Base-by-base conservation (phyloP, 1,284 basidiomycete genomes). In the Fomitiporia mediterranea region DNA sequence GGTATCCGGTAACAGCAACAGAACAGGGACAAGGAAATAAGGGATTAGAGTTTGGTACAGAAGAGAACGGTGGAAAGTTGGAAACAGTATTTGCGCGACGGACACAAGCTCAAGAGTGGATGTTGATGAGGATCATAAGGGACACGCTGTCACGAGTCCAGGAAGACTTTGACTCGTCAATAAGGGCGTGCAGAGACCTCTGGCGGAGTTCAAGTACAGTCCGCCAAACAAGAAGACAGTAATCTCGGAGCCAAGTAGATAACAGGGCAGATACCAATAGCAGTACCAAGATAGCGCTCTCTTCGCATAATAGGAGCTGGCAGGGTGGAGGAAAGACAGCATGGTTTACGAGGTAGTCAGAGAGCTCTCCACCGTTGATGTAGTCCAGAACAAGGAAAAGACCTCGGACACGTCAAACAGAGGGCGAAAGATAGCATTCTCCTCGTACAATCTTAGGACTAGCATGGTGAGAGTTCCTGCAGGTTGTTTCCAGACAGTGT, bases 371-470 rank as follows among this genome's bases (percentile, higher is more conserved):
- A n/a, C n/a, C n/a, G n/a, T n/a, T n/a, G n/a, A n/a, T n/a, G n/a
- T n/a, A n/a, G n/a, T n/a, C n/a, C n/a, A n/a, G n/a, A n/a, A n/a
- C n/a, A n/a, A n/a, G n/a, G n/a, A n/a, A n/a, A n/a, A n/a, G n/a
- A n/a, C n/a, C n/a, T n/a, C n/a, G n/a, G n/a, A n/a, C n/a, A n/a
- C n/a, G n/a, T n/a, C n/a, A n/a, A n/a, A n/a, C n/a, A n/a, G n/a
- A n/a, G n/a, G n/a, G n/a, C n/a, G n/a, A n/a, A n/a, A n/a, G n/a
- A n/a, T n/a, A n/a, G n/a, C n/a, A n/a, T n/a, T n/a, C n/a, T n/a
- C n/a, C 94, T 60, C 94, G 91, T 57, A 99, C 94, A 65, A 99
- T 96, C 73, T 99, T 97, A 2, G 97, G 97, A 63, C 89, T 93
- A 13, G 96, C 97, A 64, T 99, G 99, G 72, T 99, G 97, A 52